A percentile compares a stretch with the other conserved stretches of the same genome.
phyloP scores from a whole-genome alignment of 2,329 filamentous ascomycete genomes.

The Claviceps citrina region DNA sequence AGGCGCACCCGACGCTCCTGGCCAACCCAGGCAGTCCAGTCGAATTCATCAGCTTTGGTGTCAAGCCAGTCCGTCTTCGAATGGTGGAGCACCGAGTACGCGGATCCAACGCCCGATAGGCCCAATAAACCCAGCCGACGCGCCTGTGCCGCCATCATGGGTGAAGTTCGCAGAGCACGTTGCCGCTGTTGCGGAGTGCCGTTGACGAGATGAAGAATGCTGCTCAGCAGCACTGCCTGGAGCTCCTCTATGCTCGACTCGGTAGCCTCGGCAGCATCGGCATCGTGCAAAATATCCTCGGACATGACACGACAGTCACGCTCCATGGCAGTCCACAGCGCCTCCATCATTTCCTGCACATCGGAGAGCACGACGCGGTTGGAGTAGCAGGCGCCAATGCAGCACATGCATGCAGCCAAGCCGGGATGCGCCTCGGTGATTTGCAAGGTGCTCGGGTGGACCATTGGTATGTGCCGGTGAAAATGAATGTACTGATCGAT shows the following conservation, averaged over 20 bases:
- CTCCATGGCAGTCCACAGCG: conserved; percentile 42
- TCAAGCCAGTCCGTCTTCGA: conserved; percentile 38
- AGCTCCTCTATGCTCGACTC: conserved; percentile 45
- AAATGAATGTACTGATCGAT: conserved; percentile 57
- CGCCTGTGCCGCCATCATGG: conserved; percentile 39
- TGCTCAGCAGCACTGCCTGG: conserved; percentile 48
- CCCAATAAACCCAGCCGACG: conserved; percentile 41
- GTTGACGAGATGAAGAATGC: conserved; percentile 52
- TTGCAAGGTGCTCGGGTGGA: conserved; percentile 58
- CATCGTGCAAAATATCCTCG: conserved; percentile 10
- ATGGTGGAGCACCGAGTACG: conserved; percentile 39
- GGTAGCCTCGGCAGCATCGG: conserved; percentile 13
- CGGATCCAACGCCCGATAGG: conserved; percentile 26
- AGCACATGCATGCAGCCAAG: conserved; percentile 54
- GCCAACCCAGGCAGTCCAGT: conserved; percentile 53
- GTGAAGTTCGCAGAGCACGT: conserved; percentile 43
- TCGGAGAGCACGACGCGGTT: conserved; percentile 42
- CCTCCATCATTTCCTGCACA: conserved; percentile 53
- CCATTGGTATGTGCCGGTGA: conserved; percentile 56
- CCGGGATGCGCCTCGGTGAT: conserved; percentile 50
- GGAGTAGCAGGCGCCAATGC: conserved; percentile 61
- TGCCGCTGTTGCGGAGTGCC: conserved; percentile 51
- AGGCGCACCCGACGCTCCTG: conserved; percentile 54
- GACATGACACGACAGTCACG: conserved; percentile 36
- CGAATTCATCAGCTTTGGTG: conserved; percentile 13